These are phyloP conservation scores for Keithomyces neogunnii DNA, from an alignment of 2,329 filamentous ascomycete genomes.

Conservation along the genomic window DNA sequence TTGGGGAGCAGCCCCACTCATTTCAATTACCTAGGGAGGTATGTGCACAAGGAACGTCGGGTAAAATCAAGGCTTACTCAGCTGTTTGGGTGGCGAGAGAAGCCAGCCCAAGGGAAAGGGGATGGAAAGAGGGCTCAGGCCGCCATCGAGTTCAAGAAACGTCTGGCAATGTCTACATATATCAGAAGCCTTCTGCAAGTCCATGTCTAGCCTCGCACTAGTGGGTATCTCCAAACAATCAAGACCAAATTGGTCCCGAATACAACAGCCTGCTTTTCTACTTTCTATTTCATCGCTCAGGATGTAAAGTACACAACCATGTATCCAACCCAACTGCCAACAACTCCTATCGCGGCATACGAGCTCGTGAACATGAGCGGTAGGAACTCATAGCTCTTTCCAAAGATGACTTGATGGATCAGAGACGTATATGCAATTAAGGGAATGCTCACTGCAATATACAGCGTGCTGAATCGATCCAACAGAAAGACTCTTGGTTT, in stretches of 20 bases:
- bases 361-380: conserved; percentile 96
- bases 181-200: too few species aligned
- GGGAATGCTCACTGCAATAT: conserved; percentile 83
- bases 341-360: conserved; percentile 88
- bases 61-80: too few species aligned
- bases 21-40: too few species aligned
- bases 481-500: conserved; percentile 79
- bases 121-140: too few species aligned
- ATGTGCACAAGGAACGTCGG: too few species aligned
- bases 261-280: neutral
- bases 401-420: conserved; percentile 76
- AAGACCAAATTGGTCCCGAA: neutral
- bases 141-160: too few species aligned
- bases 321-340: conserved; percentile 93
- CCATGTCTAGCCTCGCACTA: neutral
- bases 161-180: too few species aligned
- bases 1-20: too few species aligned
- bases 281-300: conserved; percentile 15
- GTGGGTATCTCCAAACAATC: conserved; percentile 14
- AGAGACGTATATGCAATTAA: conserved; percentile 83
- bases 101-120: too few species aligned
- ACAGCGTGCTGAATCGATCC: conserved; percentile 82
- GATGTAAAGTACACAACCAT: conserved; percentile 79
- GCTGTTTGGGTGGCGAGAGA: too few species aligned
- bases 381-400: conserved; percentile 75